phyloP scores from a whole-genome alignment of 768 basidiomycete genomes.

The Mycena pura region DNA sequence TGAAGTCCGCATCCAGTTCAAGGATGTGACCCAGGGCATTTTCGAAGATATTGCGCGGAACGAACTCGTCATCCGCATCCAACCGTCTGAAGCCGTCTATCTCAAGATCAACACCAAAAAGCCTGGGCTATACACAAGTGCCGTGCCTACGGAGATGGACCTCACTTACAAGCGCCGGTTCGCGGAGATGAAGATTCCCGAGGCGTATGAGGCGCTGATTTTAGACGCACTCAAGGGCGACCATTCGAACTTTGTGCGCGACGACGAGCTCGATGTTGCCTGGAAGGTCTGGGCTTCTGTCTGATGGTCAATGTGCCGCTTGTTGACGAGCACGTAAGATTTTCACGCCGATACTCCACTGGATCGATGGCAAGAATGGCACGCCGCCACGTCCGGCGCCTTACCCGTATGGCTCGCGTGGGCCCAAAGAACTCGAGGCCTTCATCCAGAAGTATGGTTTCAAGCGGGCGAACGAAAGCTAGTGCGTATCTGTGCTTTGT shows the following conservation, averaged over 20 bases:
- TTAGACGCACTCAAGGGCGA: slow-evolving; percentile 97
- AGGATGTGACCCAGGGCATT: slow-evolving; percentile 95
- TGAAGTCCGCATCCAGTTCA: slow-evolving; percentile 97
- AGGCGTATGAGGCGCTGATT: slow-evolving; percentile 95
- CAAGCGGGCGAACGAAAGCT: slow-evolving; percentile 67
- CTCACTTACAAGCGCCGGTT: slow-evolving; percentile 97
- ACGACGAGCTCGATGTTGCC: slow-evolving; percentile 96
- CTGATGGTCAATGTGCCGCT: neutral
- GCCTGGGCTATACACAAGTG: slow-evolving; percentile 88
- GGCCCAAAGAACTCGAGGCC: slow-evolving; percentile 82
- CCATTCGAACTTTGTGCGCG: slow-evolving; percentile 97
- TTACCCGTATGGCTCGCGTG: slow-evolving; percentile 95
- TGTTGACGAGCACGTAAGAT: slow-evolving; percentile 56
- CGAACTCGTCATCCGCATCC: slow-evolving; percentile 97
- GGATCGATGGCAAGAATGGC: slow-evolving; percentile 86
- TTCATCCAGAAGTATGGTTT: slow-evolving; percentile 83
- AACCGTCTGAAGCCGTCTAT: slow-evolving; percentile 96
- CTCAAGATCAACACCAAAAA: slow-evolving; percentile 96
- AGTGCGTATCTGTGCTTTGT: slow-evolving; percentile 60
- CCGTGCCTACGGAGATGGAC: slow-evolving; percentile 97
- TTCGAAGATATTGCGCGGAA: slow-evolving; percentile 97
- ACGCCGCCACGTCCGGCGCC: slow-evolving; percentile 70
- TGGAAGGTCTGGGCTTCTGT: slow-evolving; percentile 76
- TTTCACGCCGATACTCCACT: slow-evolving; percentile 93
- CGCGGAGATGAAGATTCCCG: slow-evolving; percentile 89